These are phyloP conservation scores for Venturia aucupariae DNA, from an alignment of 2,329 filamentous ascomycete species.

Conservation along the genomic window DNA sequence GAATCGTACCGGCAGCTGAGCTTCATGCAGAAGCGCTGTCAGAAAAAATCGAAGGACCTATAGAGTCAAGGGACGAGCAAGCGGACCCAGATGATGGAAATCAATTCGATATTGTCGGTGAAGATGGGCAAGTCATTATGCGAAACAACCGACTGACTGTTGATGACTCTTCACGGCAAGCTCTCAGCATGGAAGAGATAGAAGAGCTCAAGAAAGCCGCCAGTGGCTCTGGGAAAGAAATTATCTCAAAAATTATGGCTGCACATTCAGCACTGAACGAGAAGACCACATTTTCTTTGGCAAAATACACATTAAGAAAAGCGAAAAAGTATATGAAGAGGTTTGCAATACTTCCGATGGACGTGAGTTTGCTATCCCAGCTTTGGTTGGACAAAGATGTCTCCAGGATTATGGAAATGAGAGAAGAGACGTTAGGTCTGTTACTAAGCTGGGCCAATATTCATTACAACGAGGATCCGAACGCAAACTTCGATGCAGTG, in stretches of 20 bases:
- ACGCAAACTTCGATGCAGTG: not conserved
- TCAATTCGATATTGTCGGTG: slow-evolving; percentile 37
- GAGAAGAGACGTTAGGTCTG: slow-evolving; percentile 73
- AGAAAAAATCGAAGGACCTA: slow-evolving; percentile 40
- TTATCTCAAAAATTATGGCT: slow-evolving; percentile 86
- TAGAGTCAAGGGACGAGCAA: slow-evolving; percentile 23
- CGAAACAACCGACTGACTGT: slow-evolving; percentile 56
- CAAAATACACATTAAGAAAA: slow-evolving; percentile 93
- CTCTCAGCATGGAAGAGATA: slow-evolving; percentile 61
- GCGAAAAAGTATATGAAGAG: slow-evolving; percentile 85
- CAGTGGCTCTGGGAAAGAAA: slow-evolving; percentile 70
- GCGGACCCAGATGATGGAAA: not conserved
- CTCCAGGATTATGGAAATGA: slow-evolving; percentile 71
- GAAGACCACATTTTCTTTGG: slow-evolving; percentile 87
- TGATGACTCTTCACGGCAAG: slow-evolving; percentile 61
- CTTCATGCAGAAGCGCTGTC: slow-evolving; percentile 71
- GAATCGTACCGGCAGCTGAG: slow-evolving; percentile 71
- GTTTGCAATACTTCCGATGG: slow-evolving; percentile 77
- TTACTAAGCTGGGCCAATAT: slow-evolving; percentile 86
- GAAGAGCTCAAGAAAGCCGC: slow-evolving; percentile 63
- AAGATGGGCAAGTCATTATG: slow-evolving; percentile 41
- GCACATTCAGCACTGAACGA: slow-evolving; percentile 85
- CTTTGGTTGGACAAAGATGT: slow-evolving; percentile 78
- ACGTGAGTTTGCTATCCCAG: slow-evolving; percentile 64
- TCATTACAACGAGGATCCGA: slow-evolving; percentile 52